A percentile compares a stretch with the other conserved stretches of the same genome.
Evolutionary conservation across 345 rosid species (phyloP).

Genomic region (Acer campestre): DNA sequence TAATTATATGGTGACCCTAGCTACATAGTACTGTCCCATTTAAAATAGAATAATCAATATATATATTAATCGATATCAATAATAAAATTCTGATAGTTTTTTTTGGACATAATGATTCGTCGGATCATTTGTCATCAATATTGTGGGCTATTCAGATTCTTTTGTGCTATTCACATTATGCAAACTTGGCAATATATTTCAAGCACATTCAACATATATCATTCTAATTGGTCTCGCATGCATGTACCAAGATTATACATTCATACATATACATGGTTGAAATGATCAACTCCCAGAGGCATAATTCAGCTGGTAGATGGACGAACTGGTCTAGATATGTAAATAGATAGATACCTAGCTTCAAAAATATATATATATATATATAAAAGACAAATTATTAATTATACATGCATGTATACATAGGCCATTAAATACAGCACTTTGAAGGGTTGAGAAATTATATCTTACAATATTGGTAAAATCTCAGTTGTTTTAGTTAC

Average conservation of each 20-base stretch:
- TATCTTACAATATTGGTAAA: not conserved
- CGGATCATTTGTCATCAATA: constrained; percentile 5
- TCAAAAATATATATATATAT: too few species aligned
- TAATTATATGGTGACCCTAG: constrained; percentile 1
- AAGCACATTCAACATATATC: not conserved
- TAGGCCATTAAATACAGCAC: not conserved
- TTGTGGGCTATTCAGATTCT: constrained; percentile 14
- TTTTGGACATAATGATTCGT: constrained; percentile 20
- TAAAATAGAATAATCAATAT: not conserved
- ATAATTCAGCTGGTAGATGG: too few species aligned
- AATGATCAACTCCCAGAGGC: too few species aligned
- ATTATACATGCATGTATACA: too few species aligned
- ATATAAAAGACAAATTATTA: too few species aligned
- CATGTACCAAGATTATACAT: too few species aligned
- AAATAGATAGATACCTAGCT: too few species aligned
- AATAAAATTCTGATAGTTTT: not conserved
- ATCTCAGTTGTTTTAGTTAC: too few species aligned
- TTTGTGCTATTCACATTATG: constrained; percentile 13
- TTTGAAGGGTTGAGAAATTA: not conserved
- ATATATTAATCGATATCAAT: not conserved
- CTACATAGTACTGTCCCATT: not conserved
- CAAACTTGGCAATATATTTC: not conserved
- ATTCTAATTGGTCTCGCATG: not conserved
- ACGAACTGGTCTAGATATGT: too few species aligned
- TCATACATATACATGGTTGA: not conserved